Base-by-base conservation (phyloP, 2,329 filamentous ascomycete species). In the Epichloe gansuensis region DNA sequence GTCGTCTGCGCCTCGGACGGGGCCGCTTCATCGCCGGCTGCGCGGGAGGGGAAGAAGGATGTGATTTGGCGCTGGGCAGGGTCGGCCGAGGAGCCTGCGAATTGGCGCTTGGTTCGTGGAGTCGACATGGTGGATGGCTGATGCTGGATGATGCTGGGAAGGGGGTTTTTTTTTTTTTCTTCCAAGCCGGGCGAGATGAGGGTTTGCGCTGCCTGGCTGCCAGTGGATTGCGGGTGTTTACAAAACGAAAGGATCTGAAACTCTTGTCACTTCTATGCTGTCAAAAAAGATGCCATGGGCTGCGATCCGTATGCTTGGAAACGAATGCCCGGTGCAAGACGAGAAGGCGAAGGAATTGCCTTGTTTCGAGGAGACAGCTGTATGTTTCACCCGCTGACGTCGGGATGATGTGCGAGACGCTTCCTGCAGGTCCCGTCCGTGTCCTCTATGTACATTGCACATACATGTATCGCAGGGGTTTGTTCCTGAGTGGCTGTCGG, bases 21-120 rank as follows among this genome's bases (percentile, higher is more conserved):
- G 5, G 58, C 51, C 63, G 58, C 50, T 63, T 68, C 31, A 71
- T 70, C 28, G 75, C 67, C 31, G 63, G 70, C 63, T 11, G 62
- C 58, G 62, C 71, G 63, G 8, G 64, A 57, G 54, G 64, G 61
- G 69, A 85, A 84, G 70, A 82, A 85, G 51, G 75, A 78, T 21
- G 81, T 84, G 62, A 85, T 85, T 53, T 82, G 79, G 53, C 78
- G 75, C 62, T 83, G 80, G 8, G 76, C 63, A 11, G 77, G 72
- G 60, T 83, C 77, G 65, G 75, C 76, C 48, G 79, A 69, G 51
- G 77, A 74, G 61, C 80, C 80, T 53, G 77, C 75, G 63, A 83
- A 83, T 55, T 75, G 78, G 48, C 80, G 78, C 70, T 85, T 85
- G 50, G 72, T 73, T 62, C 78, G 73, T 28, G 75, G 74, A 52